Base-by-base conservation (phyloP, 352 stramenopile genomes). In the Phytophthora meadii region DNA sequence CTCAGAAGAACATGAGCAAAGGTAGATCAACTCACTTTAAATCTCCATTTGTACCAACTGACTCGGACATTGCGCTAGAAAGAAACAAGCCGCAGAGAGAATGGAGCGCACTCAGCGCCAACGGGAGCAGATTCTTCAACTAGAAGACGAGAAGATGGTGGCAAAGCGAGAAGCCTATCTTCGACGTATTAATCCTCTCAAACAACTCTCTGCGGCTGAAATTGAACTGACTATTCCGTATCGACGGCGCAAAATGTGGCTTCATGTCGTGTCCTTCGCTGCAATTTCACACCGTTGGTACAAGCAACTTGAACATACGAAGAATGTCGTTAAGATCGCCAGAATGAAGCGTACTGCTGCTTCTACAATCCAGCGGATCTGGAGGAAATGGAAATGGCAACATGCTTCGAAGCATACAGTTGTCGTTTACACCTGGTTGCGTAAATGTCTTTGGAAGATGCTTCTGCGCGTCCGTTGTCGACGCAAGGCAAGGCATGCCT, bases 371-470 rank as follows among this genome's bases (percentile, higher is more conserved):
- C 86, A 94, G 50, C 61, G 45, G 3, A 47, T 83, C 15, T 94
- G 84, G 83, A 76, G 76, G 19, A 72, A 76, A 55, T 91, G 79
- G 70, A 89, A 86, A 51, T 85, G 78, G 76, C 66, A 61, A 34
- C 72, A 90, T 56, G 68, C 80, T 12, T 90, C 83, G 27, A 82
- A 81, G 44, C 78, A 89, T 57, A 90, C 80, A 0, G 68, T 88
- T 7, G 40, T 88, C 2, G 69, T 90, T 41, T 90, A 89, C 70
- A 77, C 78, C 22, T 90, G 82, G 82, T 58, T 93, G 27, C 82
- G 82, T 25, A 82, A 85, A 49, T 90, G 84, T 58, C 45, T 92
- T 30, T 94, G 86, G 86, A 88, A 81, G 45, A 60, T 90, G 11
- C 69, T 88, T 27, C 74, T 94, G 57, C 65, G 75, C 37, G 54